Percentiles rank a stretch among this genome's conserved stretches.
Conservation (phyloP, 768 basidiomycete genomes). For the Suillus placidus region DNA sequence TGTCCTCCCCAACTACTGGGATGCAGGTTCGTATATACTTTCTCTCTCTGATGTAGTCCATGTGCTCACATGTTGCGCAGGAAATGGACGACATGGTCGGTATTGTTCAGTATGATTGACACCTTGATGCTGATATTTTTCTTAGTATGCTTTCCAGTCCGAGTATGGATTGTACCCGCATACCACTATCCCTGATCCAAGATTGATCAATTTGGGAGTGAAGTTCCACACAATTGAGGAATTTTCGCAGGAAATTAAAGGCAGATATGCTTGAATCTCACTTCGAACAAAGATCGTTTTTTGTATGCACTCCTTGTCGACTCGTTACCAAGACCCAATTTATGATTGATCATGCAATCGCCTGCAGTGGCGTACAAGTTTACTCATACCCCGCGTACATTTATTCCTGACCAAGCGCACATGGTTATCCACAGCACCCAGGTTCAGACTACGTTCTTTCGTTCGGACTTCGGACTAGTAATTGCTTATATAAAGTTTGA, state of each 20-base stretch:
- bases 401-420: neutral
- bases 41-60: neutral
- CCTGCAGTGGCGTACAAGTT: no score
- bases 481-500: no score
- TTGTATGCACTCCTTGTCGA: neutral
- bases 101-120: neutral
- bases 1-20: conserved; percentile 17
- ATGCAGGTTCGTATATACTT: conserved; percentile 18
- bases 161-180: conserved; percentile 28
- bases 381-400: no score
- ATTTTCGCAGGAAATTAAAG: conserved; percentile 25
- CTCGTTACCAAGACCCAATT: no score
- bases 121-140: neutral
- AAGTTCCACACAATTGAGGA: conserved; percentile 25
- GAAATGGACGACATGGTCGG: conserved; percentile 32
- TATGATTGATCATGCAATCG: no score
- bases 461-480: neutral
- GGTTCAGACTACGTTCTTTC: neutral
- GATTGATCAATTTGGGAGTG: conserved; percentile 28
- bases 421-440: neutral
- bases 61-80: neutral
- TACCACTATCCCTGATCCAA: conserved; percentile 26
- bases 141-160: conserved; percentile 27
- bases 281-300: neutral
- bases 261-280: conserved; percentile 17